Evolutionary conservation across 2,329 filamentous ascomycete species (phyloP), one percentile per base, ranked within the genome.

Genomic region (Arthrinium phaeospermum): DNA sequence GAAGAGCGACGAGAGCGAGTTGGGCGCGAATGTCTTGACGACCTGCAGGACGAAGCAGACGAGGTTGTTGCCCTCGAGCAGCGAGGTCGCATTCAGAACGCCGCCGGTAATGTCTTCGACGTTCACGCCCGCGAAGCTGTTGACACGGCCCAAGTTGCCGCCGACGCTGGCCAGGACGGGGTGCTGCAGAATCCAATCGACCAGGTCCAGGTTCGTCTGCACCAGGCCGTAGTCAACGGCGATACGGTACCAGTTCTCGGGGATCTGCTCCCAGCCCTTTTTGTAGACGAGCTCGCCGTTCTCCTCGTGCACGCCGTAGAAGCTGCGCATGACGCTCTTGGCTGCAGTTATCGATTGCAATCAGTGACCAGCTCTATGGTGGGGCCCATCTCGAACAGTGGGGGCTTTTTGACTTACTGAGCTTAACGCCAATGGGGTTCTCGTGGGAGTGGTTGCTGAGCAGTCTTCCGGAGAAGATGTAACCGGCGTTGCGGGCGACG

Each of bases 401-500:
- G 14, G 10, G 37, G 16, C 19, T 16, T 2, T 64, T 51, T 27
- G 13, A 57, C 82, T 75, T 79, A 83, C 81, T 79, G 46, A 76
- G 53, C 51, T 74, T 44, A 13, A 75, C 78, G 13, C 83, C 78
- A 71, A 79, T 77, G 0, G 83, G 85, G 68, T 84, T 77, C 70
- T 85, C 84, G 1, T 71, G 70, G 0, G 84, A 84, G 69, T 86
- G 81, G 72, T 88, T 88, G 34, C 82, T 79, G 53, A 85, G 80
- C 68, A 88, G 74, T 14, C 85, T 82, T 12, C 77, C 82, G 2
- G 82, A 75, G 73, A 88, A 88, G 24, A 83, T 76, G 73, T 83
- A 86, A 2, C 84, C 86, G 16, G 87, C 96, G 68, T 87, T 86
- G 0, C 85, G 83, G 8, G 82, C 83, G 27, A 88, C 77, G 70